Evolutionary conservation across 139 green algal species (phyloP), one percentile per base, ranked within the genome.

Genomic region (Coelastrella sp.): DNA sequence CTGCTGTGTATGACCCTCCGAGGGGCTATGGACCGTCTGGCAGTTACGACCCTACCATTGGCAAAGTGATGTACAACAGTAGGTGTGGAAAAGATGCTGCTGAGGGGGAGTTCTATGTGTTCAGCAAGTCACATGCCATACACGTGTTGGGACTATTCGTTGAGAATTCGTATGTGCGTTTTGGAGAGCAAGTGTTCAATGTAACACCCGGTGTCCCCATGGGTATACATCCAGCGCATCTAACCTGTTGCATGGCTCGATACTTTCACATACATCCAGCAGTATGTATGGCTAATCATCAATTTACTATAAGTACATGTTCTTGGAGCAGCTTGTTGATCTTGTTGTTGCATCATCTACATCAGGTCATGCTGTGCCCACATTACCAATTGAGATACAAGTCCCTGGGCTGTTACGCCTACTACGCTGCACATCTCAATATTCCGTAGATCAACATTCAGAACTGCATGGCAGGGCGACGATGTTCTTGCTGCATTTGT

Each of bases 241-340:
- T n/a, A n/a, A n/a, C n/a, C n/a, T n/a, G n/a, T n/a, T n/a, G 32
- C 32, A 47, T 47, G 32, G 32, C 32, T 47, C 32, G 32, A 47
- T 2, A 47, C 32, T 47, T 47, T 47, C 32, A 57, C n/a, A 84
- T 84, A 14, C 66, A 84, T 19, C 78, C 78, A 5, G 78, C 78
- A 17, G 78, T 84, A 5, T 84, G 17, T 22, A 84, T 84, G 78
- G 78, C 78, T 32, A 84, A 85, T 16, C 73, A 85, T 68, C 73
- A 73, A 19, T 68, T 85, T 85, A 56, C 19, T 85, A 85, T 73
- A 58, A 74, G 58, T 73, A 58, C 17, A 7, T 16, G 20, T 73
- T 85, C 57, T 7, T 85, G 7, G 8, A 56, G 19, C 79, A 57
- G n/a, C 5, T 85, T 4, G 58, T 58, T 68, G 61, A 68, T 13